Evolutionary conservation across 306 rosid species (phyloP).

Genomic region (Parietaria judaica): DNA sequence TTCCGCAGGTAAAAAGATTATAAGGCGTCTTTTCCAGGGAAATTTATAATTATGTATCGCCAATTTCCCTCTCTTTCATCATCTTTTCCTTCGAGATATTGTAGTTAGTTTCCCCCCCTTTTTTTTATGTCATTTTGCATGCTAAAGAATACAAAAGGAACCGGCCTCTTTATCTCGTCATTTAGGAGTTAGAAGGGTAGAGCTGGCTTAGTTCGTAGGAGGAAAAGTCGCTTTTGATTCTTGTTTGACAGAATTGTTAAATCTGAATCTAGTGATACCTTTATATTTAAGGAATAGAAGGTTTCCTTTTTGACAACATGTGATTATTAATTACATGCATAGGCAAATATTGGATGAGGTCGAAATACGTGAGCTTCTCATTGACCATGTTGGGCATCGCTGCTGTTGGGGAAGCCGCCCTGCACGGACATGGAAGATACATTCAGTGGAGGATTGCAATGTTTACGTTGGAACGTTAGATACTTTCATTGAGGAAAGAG

Average conservation of each 20-base stretch:
- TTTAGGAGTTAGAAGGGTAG: no score
- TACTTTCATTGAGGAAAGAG: conserved; percentile 91
- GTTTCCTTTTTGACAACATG: neutral
- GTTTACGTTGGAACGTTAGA: conserved; percentile 88
- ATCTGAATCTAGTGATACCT: no score
- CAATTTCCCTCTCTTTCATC: no score
- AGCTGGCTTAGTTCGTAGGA: no score
- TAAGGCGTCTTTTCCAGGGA: no score
- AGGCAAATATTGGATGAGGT: conserved; percentile 80
- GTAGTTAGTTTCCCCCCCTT: no score
- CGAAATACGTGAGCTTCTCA: conserved; percentile 84
- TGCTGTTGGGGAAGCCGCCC: conserved; percentile 99
- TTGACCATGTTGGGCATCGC: conserved; percentile 93
- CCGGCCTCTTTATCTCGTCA: no score
- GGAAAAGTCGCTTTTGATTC: neutral
- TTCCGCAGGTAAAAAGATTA: conserved; percentile 41
- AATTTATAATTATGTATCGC: no score
- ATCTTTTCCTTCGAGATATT: no score
- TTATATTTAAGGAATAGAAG: neutral
- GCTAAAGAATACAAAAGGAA: no score
- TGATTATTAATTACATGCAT: conserved; percentile 1
- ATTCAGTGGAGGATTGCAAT: conserved; percentile 81
- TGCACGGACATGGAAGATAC: conserved; percentile 91
- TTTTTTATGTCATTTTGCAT: no score
- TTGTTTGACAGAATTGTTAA: neutral